phyloP scores from a whole-genome alignment of 1,284 basidiomycete species.

The Tilletia setariae region DNA sequence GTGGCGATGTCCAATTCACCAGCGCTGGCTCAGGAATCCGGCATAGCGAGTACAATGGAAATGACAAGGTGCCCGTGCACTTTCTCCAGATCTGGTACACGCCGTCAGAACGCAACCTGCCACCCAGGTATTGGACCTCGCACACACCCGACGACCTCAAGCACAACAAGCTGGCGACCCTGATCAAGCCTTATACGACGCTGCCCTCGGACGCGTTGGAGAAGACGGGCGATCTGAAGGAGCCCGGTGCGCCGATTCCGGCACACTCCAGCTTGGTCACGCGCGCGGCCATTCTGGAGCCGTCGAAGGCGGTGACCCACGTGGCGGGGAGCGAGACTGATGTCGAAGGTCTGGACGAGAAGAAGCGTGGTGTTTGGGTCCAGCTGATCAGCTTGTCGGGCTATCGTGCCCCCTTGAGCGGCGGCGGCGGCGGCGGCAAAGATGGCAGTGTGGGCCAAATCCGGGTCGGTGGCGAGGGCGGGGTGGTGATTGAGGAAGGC shows the following conservation, averaged over 20 bases:
- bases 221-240: slow-evolving; percentile 28
- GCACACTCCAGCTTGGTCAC: slow-evolving; percentile 34
- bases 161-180: slow-evolving; percentile 31
- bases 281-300: slow-evolving; percentile 27
- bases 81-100: slow-evolving; percentile 47
- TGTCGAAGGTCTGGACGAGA: slow-evolving; percentile 16
- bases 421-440: slow-evolving; percentile 42
- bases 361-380: slow-evolving; percentile 38
- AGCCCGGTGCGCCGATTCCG: slow-evolving; percentile 31
- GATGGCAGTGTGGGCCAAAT: slow-evolving; percentile 57
- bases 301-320: slow-evolving; percentile 27
- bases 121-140: slow-evolving; percentile 39
- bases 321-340: slow-evolving; percentile 30
- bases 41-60: slow-evolving; percentile 69
- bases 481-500: slow-evolving; percentile 55
- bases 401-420: slow-evolving; percentile 19
- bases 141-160: slow-evolving; percentile 32
- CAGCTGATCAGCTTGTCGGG: slow-evolving; percentile 38
- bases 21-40: slow-evolving; percentile 71
- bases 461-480: slow-evolving; percentile 58
- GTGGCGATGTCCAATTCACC: slow-evolving; percentile 86
- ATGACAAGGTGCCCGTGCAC: slow-evolving; percentile 57
- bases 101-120: slow-evolving; percentile 26
- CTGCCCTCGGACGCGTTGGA: slow-evolving; percentile 22
- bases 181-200: slow-evolving; percentile 34